Conservation (phyloP, 2,329 filamentous ascomycete genomes). For the Parascedosporium putredinis region DNA sequence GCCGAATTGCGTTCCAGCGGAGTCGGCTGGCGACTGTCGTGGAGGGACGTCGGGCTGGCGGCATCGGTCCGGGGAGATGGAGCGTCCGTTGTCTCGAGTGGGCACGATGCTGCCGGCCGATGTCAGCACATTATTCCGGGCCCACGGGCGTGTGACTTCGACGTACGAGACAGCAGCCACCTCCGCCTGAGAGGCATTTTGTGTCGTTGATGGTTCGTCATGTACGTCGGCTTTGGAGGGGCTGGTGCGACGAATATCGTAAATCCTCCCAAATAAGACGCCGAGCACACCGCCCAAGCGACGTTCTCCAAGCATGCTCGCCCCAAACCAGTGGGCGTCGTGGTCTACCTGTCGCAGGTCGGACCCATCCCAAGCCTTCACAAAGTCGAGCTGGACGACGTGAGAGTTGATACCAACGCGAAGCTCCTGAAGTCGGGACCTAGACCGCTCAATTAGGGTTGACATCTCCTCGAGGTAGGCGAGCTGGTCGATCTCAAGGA, state of each 20-base stretch:
- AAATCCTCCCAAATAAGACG: slow-evolving; percentile 55
- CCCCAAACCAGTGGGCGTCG: slow-evolving; percentile 43
- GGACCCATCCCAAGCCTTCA: slow-evolving; percentile 51
- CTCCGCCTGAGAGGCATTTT: not conserved
- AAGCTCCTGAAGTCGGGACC: slow-evolving; percentile 56
- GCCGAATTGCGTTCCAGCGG: not conserved
- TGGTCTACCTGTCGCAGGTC: slow-evolving; percentile 55
- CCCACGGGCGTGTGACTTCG: not conserved
- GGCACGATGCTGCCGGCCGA: not conserved
- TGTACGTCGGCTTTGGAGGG: not conserved
- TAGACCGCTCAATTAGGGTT: slow-evolving; percentile 61
- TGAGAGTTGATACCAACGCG: slow-evolving; percentile 58
- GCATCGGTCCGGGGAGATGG: not conserved
- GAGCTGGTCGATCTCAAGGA: slow-evolving; percentile 74
- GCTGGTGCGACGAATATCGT: slow-evolving; percentile 37
- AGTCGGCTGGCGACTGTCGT: not conserved
- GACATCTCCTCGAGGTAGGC: slow-evolving; percentile 77
- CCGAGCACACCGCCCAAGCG: slow-evolving; percentile 60
- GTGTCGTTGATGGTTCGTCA: not conserved
- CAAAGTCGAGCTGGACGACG: slow-evolving; percentile 38
- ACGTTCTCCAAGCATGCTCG: slow-evolving; percentile 47
- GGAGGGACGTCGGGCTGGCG: not conserved
- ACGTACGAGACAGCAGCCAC: not conserved
- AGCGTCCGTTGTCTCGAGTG: not conserved
- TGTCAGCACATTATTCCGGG: not conserved